A percentile compares a stretch with the other conserved stretches of the same genome.
These are phyloP conservation scores for Kwoniella dendrophila DNA, from an alignment of 768 basidiomycete species.

Conservation along the genomic window DNA sequence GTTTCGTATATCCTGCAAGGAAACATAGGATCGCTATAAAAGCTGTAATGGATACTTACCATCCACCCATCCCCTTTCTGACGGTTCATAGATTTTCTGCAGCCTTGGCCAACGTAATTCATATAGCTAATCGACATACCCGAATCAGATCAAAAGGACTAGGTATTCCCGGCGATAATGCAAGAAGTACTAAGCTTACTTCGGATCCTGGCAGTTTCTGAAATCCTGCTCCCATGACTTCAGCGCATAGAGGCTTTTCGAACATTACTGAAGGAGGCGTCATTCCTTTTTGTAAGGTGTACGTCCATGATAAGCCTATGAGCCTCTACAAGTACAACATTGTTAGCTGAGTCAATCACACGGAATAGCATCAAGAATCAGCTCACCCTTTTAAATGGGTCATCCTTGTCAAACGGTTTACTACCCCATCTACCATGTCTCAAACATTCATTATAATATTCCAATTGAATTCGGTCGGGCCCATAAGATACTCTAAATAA, in stretches of 20 bases:
- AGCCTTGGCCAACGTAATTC: slow-evolving; percentile 82
- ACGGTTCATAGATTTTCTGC: slow-evolving; percentile 66
- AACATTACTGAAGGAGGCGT: slow-evolving; percentile 65
- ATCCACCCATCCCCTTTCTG: slow-evolving; percentile 70
- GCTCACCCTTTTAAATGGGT: slow-evolving; percentile 48
- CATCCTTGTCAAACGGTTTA: slow-evolving; percentile 48
- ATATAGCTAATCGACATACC: slow-evolving; percentile 75
- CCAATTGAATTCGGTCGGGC: slow-evolving; percentile 67
- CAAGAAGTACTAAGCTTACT: too few species aligned
- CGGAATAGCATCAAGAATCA: background rate
- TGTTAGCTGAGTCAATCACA: background rate
- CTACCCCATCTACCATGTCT: slow-evolving; percentile 36
- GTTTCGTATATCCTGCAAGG: background rate
- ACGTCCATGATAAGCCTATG: slow-evolving; percentile 62
- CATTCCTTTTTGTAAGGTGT: slow-evolving; percentile 61
- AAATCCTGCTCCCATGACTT: slow-evolving; percentile 81
- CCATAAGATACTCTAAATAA: slow-evolving; percentile 81
- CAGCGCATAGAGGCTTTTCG: slow-evolving; percentile 66
- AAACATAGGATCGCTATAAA: slow-evolving; percentile 5
- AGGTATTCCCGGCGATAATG: background rate
- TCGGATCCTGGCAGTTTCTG: slow-evolving; percentile 66
- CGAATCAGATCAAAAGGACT: slow-evolving; percentile 15
- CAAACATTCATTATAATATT: slow-evolving; percentile 71
- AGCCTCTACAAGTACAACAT: slow-evolving; percentile 22
- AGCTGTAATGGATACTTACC: slow-evolving; percentile 36